These are phyloP conservation scores for Boletus insuetus DNA, from an alignment of 768 basidiomycete species.

Conservation along the genomic window DNA sequence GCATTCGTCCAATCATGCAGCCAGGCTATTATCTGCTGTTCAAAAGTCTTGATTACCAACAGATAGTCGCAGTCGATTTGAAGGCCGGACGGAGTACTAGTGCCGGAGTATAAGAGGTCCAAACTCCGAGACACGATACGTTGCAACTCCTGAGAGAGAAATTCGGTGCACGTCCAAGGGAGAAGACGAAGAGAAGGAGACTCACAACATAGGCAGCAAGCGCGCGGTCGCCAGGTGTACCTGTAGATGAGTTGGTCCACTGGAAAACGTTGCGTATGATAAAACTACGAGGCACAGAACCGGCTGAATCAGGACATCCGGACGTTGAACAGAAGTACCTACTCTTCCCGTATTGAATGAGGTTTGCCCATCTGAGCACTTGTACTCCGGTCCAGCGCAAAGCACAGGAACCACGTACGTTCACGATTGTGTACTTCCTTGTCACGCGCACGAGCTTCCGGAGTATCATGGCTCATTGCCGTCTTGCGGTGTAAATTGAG, in stretches of 20 bases:
- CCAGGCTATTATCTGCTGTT: conserved; percentile 68
- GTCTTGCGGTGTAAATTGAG: conserved; percentile 93
- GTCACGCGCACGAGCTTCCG: conserved; percentile 79
- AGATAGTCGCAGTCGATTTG: conserved; percentile 84
- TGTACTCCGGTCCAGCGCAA: conserved; percentile 81
- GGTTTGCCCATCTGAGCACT: conserved; percentile 98
- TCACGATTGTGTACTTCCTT: conserved; percentile 91
- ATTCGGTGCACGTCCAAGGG: neutral
- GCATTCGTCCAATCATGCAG: conserved; percentile 49
- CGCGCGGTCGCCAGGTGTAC: conserved; percentile 61
- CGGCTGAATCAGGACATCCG: neutral
- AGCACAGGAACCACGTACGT: conserved; percentile 90
- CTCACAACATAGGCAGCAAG: conserved; percentile 77
- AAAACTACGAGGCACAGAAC: conserved; percentile 45
- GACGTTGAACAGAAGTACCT: conserved; percentile 31
- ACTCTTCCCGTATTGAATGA: conserved; percentile 91
- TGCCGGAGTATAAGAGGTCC: conserved; percentile 86
- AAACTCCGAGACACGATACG: conserved; percentile 85
- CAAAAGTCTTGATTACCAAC: conserved; percentile 78
- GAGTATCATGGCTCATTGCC: conserved; percentile 55
- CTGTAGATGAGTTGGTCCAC: conserved; percentile 72
- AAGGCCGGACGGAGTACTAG: conserved; percentile 75
- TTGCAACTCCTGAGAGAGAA: conserved; percentile 65
- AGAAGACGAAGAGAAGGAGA: neutral
- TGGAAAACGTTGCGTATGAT: conserved; percentile 80